Percentiles rank a stretch among this genome's conserved stretches.
These are phyloP conservation scores for Nemania diffusa DNA, from an alignment of 2,329 filamentous ascomycete species.

Conservation along the genomic window DNA sequence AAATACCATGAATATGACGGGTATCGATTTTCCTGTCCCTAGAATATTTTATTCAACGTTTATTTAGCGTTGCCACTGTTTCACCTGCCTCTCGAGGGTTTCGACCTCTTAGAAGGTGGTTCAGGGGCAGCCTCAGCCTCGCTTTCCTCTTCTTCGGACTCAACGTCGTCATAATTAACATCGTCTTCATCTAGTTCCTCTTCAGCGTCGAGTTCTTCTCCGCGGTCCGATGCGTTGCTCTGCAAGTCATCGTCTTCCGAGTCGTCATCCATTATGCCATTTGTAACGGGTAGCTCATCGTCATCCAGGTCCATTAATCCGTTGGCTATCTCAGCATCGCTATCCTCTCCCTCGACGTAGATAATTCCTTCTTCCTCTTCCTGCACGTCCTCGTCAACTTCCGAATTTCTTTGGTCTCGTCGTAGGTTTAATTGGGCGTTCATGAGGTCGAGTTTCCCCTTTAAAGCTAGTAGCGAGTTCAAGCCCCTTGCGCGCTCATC, in stretches of 20 bases:
- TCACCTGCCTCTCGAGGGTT: conserved; percentile 53
- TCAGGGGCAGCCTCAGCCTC: conserved; percentile 62
- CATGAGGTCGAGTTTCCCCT: conserved; percentile 95
- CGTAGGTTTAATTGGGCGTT: conserved; percentile 88
- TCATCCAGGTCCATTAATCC: conserved; percentile 64
- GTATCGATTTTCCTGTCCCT: conserved; percentile 42
- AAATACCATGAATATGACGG: conserved; percentile 30
- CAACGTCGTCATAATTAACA: conserved; percentile 67
- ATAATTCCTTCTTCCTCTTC: conserved; percentile 75
- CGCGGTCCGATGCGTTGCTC: conserved; percentile 54
- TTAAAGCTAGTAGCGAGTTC: conserved; percentile 83
- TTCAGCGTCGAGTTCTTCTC: conserved; percentile 60
- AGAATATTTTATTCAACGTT: conserved; percentile 37
- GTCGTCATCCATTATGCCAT: conserved; percentile 64
- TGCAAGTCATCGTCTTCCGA: conserved; percentile 68
- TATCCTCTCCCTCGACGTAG: conserved; percentile 85
- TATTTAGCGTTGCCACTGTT: conserved; percentile 34
- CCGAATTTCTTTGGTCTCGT: conserved; percentile 69
- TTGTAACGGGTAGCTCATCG: conserved; percentile 67
- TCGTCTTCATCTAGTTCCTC: conserved; percentile 68
- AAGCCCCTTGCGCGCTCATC: conserved; percentile 86
- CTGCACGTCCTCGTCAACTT: conserved; percentile 65
- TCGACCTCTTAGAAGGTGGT: conserved; percentile 55
- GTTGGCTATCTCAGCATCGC: conserved; percentile 59
- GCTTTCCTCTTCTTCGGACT: conserved; percentile 67